A percentile compares a stretch with the other conserved stretches of the same genome.
These are phyloP conservation scores for Globisporangium barbulae DNA, from an alignment of 352 stramenopile genomes.

Conservation along the genomic window DNA sequence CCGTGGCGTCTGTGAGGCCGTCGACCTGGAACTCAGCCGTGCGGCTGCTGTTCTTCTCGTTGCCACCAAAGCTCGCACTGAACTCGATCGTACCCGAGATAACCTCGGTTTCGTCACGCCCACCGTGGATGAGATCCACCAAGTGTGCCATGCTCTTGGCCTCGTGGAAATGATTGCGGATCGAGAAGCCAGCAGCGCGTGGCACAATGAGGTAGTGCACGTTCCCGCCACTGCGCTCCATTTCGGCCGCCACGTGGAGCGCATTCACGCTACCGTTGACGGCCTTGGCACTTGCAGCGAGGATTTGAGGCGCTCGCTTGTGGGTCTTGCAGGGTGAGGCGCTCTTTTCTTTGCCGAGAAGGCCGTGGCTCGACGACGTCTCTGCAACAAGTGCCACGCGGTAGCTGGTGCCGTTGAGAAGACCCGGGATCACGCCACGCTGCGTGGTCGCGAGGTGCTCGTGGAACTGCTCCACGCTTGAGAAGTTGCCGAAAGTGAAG, in stretches of 20 bases:
- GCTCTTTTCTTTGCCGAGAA: conserved; percentile 31
- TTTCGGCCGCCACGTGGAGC: conserved; percentile 36
- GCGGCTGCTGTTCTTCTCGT: not conserved
- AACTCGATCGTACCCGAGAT: conserved; percentile 13
- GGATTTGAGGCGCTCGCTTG: conserved; percentile 40
- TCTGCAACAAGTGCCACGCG: conserved; percentile 46
- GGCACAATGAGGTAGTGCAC: conserved; percentile 48
- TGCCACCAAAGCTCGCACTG: not conserved
- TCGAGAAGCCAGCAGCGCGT: not conserved
- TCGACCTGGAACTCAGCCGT: conserved; percentile 33
- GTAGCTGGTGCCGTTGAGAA: conserved; percentile 46
- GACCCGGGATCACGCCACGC: conserved; percentile 28
- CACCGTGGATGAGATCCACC: conserved; percentile 17
- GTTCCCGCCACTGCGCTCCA: conserved; percentile 35
- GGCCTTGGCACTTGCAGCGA: conserved; percentile 24
- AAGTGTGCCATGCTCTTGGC: conserved; percentile 32
- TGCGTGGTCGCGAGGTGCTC: conserved; percentile 24
- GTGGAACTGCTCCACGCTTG: conserved; percentile 31
- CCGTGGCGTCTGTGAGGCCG: conserved; percentile 38
- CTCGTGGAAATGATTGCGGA: conserved; percentile 32
- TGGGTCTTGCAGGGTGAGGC: conserved; percentile 41
- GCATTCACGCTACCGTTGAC: conserved; percentile 49
- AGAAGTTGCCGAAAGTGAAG: conserved; percentile 37
- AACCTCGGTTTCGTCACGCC: conserved; percentile 11
- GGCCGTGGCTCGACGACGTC: conserved; percentile 45